These are phyloP conservation scores for Amylostereum areolatum DNA, from an alignment of 1,284 basidiomycete species.

Conservation along the genomic window DNA sequence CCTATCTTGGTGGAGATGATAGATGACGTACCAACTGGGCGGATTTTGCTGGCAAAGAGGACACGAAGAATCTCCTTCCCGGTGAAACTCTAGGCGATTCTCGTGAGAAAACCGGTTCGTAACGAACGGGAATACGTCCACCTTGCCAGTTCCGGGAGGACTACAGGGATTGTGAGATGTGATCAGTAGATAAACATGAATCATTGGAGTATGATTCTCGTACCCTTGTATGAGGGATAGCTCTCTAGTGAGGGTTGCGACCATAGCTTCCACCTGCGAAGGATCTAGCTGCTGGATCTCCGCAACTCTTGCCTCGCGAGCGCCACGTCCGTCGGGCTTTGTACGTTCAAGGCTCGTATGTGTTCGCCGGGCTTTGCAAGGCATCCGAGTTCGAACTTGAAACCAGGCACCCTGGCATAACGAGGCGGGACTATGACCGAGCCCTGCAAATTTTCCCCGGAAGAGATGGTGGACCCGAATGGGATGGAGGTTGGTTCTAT, in stretches of 20 bases:
- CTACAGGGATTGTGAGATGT: background rate
- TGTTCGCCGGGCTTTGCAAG: constrained; percentile 13
- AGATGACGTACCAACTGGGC: constrained; percentile 11
- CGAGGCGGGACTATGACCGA: constrained; percentile 15
- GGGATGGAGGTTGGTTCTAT: constrained; percentile 23
- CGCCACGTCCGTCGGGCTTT: constrained; percentile 13
- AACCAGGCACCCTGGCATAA: constrained; percentile 19
- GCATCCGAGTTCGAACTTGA: constrained; percentile 21
- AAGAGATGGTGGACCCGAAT: constrained; percentile 17
- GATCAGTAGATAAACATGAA: background rate
- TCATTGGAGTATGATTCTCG: background rate
- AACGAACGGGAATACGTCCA: background rate
- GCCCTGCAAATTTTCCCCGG: background rate
- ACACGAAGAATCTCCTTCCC: constrained; percentile 16
- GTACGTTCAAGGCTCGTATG: constrained; percentile 16
- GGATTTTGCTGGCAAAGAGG: constrained; percentile 12
- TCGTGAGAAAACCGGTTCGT: background rate
- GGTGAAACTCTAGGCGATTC: constrained; percentile 11
- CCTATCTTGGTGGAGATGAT: too few relatives aligned
- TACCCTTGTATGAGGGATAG: constrained; percentile 15
- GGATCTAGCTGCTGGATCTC: constrained; percentile 10
- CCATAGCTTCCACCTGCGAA: constrained; percentile 11
- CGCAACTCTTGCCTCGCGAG: constrained; percentile 8
- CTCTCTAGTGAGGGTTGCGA: constrained; percentile 11
- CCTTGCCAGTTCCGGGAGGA: constrained; percentile 17